phyloP scores from a whole-genome alignment of 2,329 filamentous ascomycete genomes.

The Sclerotinia sclerotiorum region DNA sequence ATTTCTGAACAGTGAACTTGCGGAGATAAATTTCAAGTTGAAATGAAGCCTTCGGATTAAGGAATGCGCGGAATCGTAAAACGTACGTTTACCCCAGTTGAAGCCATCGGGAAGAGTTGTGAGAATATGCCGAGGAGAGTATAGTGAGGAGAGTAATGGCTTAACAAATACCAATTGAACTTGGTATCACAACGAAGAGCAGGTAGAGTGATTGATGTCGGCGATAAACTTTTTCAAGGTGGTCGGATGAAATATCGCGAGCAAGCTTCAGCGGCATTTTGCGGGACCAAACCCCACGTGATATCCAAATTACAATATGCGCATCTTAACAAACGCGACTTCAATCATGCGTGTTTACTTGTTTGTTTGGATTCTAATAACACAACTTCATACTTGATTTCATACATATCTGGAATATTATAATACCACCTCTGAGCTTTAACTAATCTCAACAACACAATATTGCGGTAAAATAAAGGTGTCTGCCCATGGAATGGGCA shows the following conservation, averaged over 20 bases:
- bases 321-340: conserved; percentile 14
- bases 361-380: conserved; percentile 4
- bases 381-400: conserved; percentile 3
- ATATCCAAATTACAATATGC: conserved; percentile 19
- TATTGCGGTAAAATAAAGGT: conserved; percentile 18
- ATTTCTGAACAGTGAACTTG: conserved; percentile 6
- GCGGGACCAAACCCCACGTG: conserved; percentile 22
- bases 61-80: conserved; percentile 29
- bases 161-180: conserved; percentile 36
- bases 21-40: conserved; percentile 7
- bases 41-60: conserved; percentile 7
- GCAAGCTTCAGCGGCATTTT: conserved; percentile 24
- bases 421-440: not conserved
- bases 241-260: conserved; percentile 28
- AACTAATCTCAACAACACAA: not conserved
- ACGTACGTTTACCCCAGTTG: conserved; percentile 55
- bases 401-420: conserved; percentile 2
- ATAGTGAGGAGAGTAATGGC: conserved; percentile 24
- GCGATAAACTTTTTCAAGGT: conserved; percentile 28
- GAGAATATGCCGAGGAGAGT: conserved; percentile 22
- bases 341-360: conserved; percentile 1
- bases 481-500: conserved; percentile 35
- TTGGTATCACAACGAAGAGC: conserved; percentile 30
- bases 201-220: conserved; percentile 26
- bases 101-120: conserved; percentile 41